Conservation (phyloP, 164 flowering plant genomes). For the Tetracentron sinense region DNA sequence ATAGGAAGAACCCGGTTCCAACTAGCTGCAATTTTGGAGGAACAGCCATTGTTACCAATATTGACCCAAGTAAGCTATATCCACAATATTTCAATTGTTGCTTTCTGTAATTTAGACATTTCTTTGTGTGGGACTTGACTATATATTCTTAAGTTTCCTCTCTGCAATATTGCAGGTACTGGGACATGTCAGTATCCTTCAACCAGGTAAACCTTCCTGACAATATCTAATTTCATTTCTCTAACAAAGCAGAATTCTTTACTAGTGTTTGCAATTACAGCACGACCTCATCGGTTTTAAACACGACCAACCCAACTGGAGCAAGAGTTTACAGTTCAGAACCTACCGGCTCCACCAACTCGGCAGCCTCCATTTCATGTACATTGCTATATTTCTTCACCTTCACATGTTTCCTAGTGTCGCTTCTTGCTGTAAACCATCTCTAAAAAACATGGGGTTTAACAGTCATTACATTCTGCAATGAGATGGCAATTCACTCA, state of each 20-base stretch:
- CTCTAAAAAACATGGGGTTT: constrained; percentile 11
- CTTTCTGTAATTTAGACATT: too few species aligned
- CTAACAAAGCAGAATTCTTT: not conserved
- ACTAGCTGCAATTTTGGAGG: constrained; percentile 89
- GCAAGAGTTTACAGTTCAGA: constrained; percentile 41
- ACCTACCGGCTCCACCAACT: constrained; percentile 32
- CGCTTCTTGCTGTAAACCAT: constrained; percentile 8
- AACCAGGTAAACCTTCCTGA: constrained; percentile 41
- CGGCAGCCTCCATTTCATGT: constrained; percentile 16
- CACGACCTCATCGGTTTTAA: constrained; percentile 45
- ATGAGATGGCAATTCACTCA: constrained; percentile 16
- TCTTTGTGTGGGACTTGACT: too few species aligned
- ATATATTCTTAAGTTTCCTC: not conserved
- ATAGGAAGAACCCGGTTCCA: constrained; percentile 73
- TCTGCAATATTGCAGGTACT: constrained; percentile 38
- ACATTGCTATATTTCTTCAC: constrained; percentile 10
- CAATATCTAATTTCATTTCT: not conserved
- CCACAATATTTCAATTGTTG: too few species aligned
- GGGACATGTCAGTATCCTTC: constrained; percentile 54
- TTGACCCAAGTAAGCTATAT: constrained; percentile 70
- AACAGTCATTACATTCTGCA: not conserved
- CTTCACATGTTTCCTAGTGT: constrained; percentile 10
- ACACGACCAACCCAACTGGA: constrained; percentile 48
- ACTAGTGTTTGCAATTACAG: constrained; percentile 27
- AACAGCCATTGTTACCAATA: constrained; percentile 58